Evolutionary conservation across 495 filamentous ascomycete genomes (phyloP), one percentile per base, ranked within the genome.

Genomic region (Penicillium crystallinum): DNA sequence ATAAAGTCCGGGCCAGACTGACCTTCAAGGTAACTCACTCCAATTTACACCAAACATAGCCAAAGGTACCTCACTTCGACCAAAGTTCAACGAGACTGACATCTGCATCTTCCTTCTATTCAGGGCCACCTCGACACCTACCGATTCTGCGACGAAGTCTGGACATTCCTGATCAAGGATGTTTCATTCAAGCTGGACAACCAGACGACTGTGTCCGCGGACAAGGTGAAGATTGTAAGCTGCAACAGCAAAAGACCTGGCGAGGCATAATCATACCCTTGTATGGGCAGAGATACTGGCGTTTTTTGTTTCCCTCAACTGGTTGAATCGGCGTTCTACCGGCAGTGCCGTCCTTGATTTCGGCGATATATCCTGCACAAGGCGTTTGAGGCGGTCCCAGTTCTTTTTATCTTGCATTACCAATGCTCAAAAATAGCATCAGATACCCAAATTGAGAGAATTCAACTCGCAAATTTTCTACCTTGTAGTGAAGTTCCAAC

Each of bases 61-160:
- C 18, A 51, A 14, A 35, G 8, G 14, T 14, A 12, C 15, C 22
- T n/a, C 35, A 14, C 11, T 22, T 17, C 15, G 7, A 46, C 31
- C 6, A 6, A 5, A 30, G n/a, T 39, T 44, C 15, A 45, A 46
- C 6, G 12, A 43, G 29, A 46, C 65, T 67, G 30, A 68, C 39
- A 6, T 35, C 1, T 19, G 15, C 29, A 17, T 34, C 44, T 36
- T 41, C 14, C 45, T 59, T 46, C 8, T 8, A 23, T 11, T 22
- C 63, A 98, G 93, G 95, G 93, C 25, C 91, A 95, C 58, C 84
- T 99, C 40, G 93, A 99, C 69, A 99, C 95, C 25, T 99, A 99
- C 77, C 90, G 95, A 59, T 99, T 97, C 80, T 99, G 95, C 77
- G 95, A 99, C 71, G 95, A 99, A 75, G 95, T 99, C 47, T 99